Percentiles rank a stretch among this genome's conserved stretches.
Conservation (phyloP, 495 filamentous ascomycete genomes). For the Penicillium alfredii region DNA sequence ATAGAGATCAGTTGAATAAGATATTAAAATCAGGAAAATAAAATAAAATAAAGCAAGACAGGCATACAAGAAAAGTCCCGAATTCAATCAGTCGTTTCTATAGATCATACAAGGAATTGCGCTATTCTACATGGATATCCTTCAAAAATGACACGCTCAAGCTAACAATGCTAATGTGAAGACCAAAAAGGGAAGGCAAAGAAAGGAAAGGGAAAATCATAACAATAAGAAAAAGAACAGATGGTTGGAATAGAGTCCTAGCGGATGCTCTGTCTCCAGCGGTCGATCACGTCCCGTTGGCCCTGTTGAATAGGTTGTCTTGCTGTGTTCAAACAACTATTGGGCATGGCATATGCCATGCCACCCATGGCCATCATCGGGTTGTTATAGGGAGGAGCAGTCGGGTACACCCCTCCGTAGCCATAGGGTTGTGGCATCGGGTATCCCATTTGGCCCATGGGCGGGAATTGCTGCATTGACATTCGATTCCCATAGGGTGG, state of each 20-base stretch:
- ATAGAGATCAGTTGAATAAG: no score
- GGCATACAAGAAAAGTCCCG: no score
- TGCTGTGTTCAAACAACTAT: conserved; percentile 26
- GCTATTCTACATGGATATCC: conserved; percentile 24
- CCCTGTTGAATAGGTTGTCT: conserved; percentile 41
- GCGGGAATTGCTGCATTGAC: conserved; percentile 31
- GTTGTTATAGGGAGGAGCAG: conserved; percentile 26
- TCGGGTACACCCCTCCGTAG: conserved; percentile 22
- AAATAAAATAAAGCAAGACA: no score
- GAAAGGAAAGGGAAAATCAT: conserved; percentile 6
- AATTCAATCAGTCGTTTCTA: conserved; percentile 3
- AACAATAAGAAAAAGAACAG: conserved; percentile 7
- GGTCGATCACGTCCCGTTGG: conserved; percentile 77
- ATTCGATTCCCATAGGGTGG: conserved; percentile 22
- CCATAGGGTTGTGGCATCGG: conserved; percentile 22
- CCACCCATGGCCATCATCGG: conserved; percentile 30
- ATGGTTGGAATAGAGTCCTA: no score
- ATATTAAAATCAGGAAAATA: no score
- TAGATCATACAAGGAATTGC: conserved; percentile 11
- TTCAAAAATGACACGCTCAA: conserved; percentile 11
- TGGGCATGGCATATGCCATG: conserved; percentile 32
- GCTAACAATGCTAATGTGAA: conserved; percentile 19
- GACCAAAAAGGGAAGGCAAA: conserved; percentile 9
- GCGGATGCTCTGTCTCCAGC: conserved; percentile 77
- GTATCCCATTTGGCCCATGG: conserved; percentile 11